Evolutionary conservation across 2,329 filamentous ascomycete species (phyloP), one percentile per base, ranked within the genome.

Genomic region (Aspergillus terreus): DNA sequence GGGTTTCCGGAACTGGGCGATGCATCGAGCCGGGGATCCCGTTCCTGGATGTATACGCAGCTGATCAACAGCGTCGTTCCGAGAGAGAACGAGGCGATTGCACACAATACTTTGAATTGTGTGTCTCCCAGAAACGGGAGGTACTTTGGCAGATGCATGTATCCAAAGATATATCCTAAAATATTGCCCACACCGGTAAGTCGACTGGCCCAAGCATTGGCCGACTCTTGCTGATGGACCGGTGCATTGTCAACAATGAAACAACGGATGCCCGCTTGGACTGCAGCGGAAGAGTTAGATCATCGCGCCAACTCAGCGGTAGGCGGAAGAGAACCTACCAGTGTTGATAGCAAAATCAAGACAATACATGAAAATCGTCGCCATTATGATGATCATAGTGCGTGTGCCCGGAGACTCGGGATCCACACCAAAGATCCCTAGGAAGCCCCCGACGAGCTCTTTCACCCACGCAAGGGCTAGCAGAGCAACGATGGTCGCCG

Each of bases 331-430:
- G 15, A 10, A 36, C 58, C 36, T 74, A 88, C 85, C 86, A 51
- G 92, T 94, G 72, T 97, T 97, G 75, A 97, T 94, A 63, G 92
- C 85, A 70, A 97, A 94, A 69, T 97, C 92, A 46, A 97, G 80
- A 46, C 94, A 78, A 71, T 95, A 97, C 62, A 97, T 88, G 74
- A 91, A 87, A 27, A 91, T 67, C 5, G 96, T 90, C 6, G 92
- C 92, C 51, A 90, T 80, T 30, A 90, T 76, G 58, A 96, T 92
- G 44, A 88, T 82, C 40, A 78, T 76, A 3, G 78, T 79, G 63
- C 83, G 85, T 43, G 88, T 85, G 2, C 78, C 82, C 6, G 79
- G 61, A 0, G 86, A 88, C 36, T 84, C 79, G n/a, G 75, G 74
- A 49, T 86, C 80, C 10, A 83, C 86, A 10, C 88, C 88, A 62